Percentiles rank a stretch among this genome's conserved stretches.
These are phyloP conservation scores for Fusarium devonianum DNA, from an alignment of 2,329 filamentous ascomycete genomes.

Conservation along the genomic window DNA sequence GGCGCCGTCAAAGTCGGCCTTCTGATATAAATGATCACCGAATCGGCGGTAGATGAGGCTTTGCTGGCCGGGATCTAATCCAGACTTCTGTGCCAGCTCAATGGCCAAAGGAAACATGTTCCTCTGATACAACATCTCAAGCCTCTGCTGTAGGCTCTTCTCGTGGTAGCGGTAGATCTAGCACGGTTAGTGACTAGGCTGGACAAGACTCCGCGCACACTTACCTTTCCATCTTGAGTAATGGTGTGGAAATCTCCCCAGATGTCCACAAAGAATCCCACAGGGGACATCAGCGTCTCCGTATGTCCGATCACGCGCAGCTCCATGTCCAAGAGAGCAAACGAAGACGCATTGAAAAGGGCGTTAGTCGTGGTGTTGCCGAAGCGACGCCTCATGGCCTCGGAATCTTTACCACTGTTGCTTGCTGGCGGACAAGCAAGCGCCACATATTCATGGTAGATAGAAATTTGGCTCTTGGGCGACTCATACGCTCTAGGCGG, in stretches of 20 bases:
- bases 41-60: slow-evolving; percentile 93
- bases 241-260: slow-evolving; percentile 95
- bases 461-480: slow-evolving; percentile 80
- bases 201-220: slow-evolving; percentile 3
- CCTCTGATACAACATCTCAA: slow-evolving; percentile 92
- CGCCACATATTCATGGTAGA: slow-evolving; percentile 86
- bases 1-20: slow-evolving; percentile 95
- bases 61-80: slow-evolving; percentile 80
- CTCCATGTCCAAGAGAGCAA: slow-evolving; percentile 91
- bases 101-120: slow-evolving; percentile 93
- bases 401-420: slow-evolving; percentile 62
- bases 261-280: slow-evolving; percentile 81
- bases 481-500: slow-evolving; percentile 92
- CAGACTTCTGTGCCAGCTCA: slow-evolving; percentile 88
- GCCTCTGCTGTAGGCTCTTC: slow-evolving; percentile 85
- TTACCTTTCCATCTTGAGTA: slow-evolving; percentile 88
- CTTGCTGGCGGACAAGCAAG: slow-evolving; percentile 77
- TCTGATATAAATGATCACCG: slow-evolving; percentile 92
- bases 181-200: slow-evolving; percentile 21
- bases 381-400: slow-evolving; percentile 73
- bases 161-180: slow-evolving; percentile 89
- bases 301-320: slow-evolving; percentile 89
- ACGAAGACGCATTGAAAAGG: slow-evolving; percentile 85
- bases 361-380: slow-evolving; percentile 74
- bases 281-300: slow-evolving; percentile 81